Conservation (phyloP, 768 basidiomycete species). For the Daedaleopsis sinensis region DNA sequence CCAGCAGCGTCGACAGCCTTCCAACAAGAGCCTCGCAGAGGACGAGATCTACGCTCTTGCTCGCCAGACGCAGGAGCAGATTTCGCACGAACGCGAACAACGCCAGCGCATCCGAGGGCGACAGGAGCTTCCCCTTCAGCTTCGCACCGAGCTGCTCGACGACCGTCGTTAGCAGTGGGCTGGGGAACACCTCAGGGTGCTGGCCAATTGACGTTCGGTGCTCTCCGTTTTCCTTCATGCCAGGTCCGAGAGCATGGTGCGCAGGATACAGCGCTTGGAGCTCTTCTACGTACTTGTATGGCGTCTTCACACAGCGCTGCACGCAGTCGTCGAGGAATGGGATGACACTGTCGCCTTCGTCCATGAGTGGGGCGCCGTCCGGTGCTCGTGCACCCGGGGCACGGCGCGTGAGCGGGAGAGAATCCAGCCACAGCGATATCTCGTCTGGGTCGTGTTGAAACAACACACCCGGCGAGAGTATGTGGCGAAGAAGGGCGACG, state of each 20-base stretch:
- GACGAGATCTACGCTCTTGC: conserved; percentile 51
- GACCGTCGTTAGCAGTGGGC: conserved; percentile 79
- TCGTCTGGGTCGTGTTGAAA: conserved; percentile 82
- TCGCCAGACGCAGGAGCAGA: conserved; percentile 57
- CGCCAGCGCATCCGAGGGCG: conserved; percentile 64
- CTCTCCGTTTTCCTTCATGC: too few species aligned
- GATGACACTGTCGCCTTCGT: conserved; percentile 60
- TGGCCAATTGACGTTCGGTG: conserved; percentile 6
- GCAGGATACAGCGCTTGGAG: conserved; percentile 40
- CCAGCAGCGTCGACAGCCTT: conserved; percentile 42
- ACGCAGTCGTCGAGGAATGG: conserved; percentile 86
- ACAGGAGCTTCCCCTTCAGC: conserved; percentile 52
- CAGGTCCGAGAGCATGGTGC: neutral
- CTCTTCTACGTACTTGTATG: conserved; percentile 86
- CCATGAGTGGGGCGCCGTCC: conserved; percentile 53
- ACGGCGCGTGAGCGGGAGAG: conserved; percentile 54
- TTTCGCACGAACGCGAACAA: conserved; percentile 66
- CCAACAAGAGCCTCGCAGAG: conserved; percentile 38
- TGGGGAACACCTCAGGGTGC: conserved; percentile 47
- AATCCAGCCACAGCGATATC: conserved; percentile 71
- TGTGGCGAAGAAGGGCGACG: conserved; percentile 54
- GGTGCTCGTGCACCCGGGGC: conserved; percentile 44
- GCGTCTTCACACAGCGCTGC: conserved; percentile 78
- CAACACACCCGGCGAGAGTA: conserved; percentile 73
- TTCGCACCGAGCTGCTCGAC: conserved; percentile 80